A percentile compares a stretch with the other conserved stretches of the same genome.
These are phyloP conservation scores for Ottelia alismoides DNA, from an alignment of 106 monocot genomes.

Conservation along the genomic window DNA sequence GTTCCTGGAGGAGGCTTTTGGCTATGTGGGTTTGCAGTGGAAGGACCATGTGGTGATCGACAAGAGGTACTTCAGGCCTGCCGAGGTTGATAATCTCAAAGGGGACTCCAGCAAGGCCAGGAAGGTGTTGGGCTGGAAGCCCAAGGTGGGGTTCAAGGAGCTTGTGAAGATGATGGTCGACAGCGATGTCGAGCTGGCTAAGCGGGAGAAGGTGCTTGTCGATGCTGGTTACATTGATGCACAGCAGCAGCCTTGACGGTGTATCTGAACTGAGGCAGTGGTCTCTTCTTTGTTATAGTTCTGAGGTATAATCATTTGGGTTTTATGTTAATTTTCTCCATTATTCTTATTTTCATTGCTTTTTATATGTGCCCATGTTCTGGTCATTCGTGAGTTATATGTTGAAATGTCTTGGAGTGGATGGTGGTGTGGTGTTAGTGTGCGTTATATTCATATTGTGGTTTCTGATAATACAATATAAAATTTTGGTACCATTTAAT, in stretches of 20 bases:
- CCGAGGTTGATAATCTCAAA: constrained; percentile 85
- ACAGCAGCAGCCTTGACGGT: constrained; percentile 78
- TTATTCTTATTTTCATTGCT: too few relatives aligned
- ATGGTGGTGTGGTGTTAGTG: too few relatives aligned
- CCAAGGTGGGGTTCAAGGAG: constrained; percentile 73
- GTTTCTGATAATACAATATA: too few relatives aligned
- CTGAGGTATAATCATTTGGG: too few relatives aligned
- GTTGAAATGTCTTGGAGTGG: too few relatives aligned
- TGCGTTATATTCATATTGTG: too few relatives aligned
- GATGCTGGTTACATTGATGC: constrained; percentile 77
- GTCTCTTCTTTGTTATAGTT: too few relatives aligned
- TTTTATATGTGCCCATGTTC: too few relatives aligned
- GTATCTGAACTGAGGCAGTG: too few relatives aligned
- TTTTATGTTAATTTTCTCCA: too few relatives aligned
- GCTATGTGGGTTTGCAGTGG: constrained; percentile 66
- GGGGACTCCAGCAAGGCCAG: constrained; percentile 86
- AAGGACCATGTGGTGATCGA: constrained; percentile 96
- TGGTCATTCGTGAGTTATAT: too few relatives aligned
- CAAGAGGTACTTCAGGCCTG: constrained; percentile 76
- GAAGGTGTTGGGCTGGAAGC: constrained; percentile 68
- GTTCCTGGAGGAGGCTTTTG: constrained; percentile 73
- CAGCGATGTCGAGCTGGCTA: constrained; percentile 55
- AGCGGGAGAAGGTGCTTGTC: constrained; percentile 85
- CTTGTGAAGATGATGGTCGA: constrained; percentile 98
- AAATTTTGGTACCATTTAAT: too few relatives aligned